Percentiles rank a stretch among this genome's conserved stretches.
Evolutionary conservation across 345 rosid genomes (phyloP).

Genomic region (Eucalyptus rudis): DNA sequence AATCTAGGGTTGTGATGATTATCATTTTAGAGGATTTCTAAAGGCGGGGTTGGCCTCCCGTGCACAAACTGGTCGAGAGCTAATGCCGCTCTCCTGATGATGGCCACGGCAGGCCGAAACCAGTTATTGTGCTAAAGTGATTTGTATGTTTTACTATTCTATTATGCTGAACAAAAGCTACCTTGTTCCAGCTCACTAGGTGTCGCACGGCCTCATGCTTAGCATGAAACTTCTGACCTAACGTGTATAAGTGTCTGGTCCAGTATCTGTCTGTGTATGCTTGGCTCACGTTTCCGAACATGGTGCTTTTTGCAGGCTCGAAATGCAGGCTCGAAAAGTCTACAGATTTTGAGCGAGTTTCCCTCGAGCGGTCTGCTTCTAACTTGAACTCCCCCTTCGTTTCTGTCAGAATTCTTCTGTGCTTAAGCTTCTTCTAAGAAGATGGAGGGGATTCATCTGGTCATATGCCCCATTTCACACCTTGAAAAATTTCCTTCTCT

Average conservation of each 20-base stretch:
- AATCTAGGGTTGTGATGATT: not conserved
- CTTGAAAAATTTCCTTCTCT: not conserved
- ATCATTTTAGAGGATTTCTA: not conserved
- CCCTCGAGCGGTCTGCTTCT: not conserved
- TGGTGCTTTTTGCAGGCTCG: not conserved
- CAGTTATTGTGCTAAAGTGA: not conserved
- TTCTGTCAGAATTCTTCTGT: not conserved
- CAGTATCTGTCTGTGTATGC: not conserved
- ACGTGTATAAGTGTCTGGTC: not conserved
- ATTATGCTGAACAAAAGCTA: not conserved
- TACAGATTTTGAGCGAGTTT: not conserved
- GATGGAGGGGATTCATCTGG: not conserved
- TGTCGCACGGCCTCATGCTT: not conserved
- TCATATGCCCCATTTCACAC: not conserved
- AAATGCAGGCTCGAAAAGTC: not conserved
- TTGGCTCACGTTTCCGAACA: not conserved
- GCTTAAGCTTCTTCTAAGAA: not conserved
- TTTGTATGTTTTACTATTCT: not conserved
- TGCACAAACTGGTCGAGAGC: not conserved
- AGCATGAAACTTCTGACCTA: not conserved
- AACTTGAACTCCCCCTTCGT: not conserved
- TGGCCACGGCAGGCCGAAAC: not conserved
- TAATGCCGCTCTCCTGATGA: not conserved
- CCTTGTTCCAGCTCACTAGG: not conserved
- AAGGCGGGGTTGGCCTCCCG: not conserved